These are phyloP conservation scores for Heritiera fomes DNA, from an alignment of 345 rosid species.

Conservation along the genomic window DNA sequence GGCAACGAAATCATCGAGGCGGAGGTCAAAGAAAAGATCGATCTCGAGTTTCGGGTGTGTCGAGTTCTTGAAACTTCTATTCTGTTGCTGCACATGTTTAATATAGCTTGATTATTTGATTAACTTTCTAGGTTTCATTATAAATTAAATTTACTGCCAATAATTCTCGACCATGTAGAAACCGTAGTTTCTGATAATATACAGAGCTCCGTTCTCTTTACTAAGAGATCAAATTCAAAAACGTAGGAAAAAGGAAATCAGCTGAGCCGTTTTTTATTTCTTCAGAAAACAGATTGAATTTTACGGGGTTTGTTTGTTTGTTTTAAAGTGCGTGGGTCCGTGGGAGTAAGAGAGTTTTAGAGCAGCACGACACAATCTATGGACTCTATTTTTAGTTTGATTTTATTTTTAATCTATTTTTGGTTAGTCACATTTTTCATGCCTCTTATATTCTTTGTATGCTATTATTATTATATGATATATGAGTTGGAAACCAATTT, in stretches of 20 bases:
- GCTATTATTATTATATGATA: too few species aligned
- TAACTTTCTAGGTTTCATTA: neutral
- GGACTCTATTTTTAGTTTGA: too few species aligned
- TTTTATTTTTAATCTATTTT: too few species aligned
- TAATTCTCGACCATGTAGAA: neutral
- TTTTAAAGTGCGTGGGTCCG: too few species aligned
- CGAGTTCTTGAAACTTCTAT: conserved; percentile 14
- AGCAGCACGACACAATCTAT: too few species aligned
- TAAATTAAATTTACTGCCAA: neutral
- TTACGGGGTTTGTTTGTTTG: too few species aligned
- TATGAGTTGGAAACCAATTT: too few species aligned
- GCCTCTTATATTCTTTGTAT: too few species aligned
- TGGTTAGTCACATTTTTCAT: too few species aligned
- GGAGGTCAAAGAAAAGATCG: conserved; percentile 3
- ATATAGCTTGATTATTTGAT: neutral
- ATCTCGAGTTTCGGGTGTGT: conserved; percentile 13
- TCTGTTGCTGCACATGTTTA: conserved; percentile 5
- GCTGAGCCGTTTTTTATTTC: too few species aligned
- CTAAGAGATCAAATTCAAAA: neutral
- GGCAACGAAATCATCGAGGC: conserved; percentile 19
- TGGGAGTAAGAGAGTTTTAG: too few species aligned
- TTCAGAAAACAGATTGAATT: too few species aligned
- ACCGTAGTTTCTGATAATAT: neutral
- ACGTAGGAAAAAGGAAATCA: neutral
- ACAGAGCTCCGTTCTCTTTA: neutral